Evolutionary conservation across 176 grass and related monocot genomes (phyloP).

Genomic region (Ananas comosus): DNA sequence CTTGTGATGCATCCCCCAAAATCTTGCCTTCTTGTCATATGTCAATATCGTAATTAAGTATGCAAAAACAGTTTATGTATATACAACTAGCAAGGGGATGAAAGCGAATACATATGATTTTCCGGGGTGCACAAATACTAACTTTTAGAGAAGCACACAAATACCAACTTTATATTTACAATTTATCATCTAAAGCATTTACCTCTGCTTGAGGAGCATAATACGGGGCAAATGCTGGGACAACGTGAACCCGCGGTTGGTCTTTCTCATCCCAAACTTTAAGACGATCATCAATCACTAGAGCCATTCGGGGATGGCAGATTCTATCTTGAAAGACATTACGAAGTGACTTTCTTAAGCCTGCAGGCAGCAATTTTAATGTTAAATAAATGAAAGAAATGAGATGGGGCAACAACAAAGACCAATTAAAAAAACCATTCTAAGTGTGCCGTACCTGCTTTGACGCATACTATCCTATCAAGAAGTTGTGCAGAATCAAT

Average conservation of each 20-base stretch:
- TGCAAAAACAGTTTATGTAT: too few relatives aligned
- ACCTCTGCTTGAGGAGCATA: conserved; percentile 99
- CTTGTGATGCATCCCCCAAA: too few relatives aligned
- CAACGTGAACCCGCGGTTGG: conserved; percentile 86
- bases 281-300: conserved; percentile 93
- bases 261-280: conserved; percentile 99
- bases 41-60: too few relatives aligned
- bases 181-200: conserved; percentile 17
- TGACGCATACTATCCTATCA: conserved; percentile 90
- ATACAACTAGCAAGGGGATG: too few relatives aligned
- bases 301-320: conserved; percentile 91
- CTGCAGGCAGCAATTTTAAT: conserved; percentile 26
- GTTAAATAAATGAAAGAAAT: neutral
- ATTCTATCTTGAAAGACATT: conserved; percentile 93
- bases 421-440: neutral
- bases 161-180: neutral
- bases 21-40: too few relatives aligned
- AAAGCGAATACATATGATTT: too few relatives aligned
- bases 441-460: conserved; percentile 52
- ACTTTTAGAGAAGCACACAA: neutral
- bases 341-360: conserved; percentile 70
- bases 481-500: conserved; percentile 73
- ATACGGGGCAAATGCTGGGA: conserved; percentile 95
- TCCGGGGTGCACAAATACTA: neutral
- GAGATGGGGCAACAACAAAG: neutral